Evolutionary conservation across 2,329 filamentous ascomycete species (phyloP).

Genomic region (Paraconiothyrium sp.): DNA sequence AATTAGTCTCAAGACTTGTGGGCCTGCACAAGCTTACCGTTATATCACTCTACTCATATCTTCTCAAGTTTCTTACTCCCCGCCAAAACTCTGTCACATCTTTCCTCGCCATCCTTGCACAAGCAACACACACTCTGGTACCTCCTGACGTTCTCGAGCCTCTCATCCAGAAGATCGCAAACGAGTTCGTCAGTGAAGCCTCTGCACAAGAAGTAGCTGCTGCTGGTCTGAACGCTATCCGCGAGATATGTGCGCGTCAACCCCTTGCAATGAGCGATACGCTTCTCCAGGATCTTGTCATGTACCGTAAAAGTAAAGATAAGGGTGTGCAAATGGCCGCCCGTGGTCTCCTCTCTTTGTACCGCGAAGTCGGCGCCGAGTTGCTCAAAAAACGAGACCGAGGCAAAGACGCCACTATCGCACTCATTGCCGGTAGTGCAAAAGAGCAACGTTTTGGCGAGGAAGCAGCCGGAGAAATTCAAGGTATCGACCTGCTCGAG

Average conservation of each 20-base stretch:
- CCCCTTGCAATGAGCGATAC: slow-evolving; percentile 97
- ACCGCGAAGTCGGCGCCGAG: slow-evolving; percentile 89
- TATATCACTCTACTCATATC: slow-evolving; percentile 93
- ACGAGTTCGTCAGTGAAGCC: slow-evolving; percentile 97
- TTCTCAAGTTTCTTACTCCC: slow-evolving; percentile 87
- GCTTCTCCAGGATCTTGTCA: slow-evolving; percentile 91
- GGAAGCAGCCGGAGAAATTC: slow-evolving; percentile 82
- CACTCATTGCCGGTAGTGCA: slow-evolving; percentile 77
- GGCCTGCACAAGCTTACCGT: slow-evolving; percentile 93
- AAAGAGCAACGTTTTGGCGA: slow-evolving; percentile 85
- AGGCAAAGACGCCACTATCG: slow-evolving; percentile 89
- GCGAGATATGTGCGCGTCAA: slow-evolving; percentile 91
- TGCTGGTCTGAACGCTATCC: slow-evolving; percentile 91
- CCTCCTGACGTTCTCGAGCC: slow-evolving; percentile 93
- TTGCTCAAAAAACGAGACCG: slow-evolving; percentile 89
- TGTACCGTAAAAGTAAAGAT: slow-evolving; percentile 96
- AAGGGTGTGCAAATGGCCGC: slow-evolving; percentile 99
- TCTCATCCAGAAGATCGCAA: slow-evolving; percentile 92
- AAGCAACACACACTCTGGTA: slow-evolving; percentile 89
- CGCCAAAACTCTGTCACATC: slow-evolving; percentile 90
- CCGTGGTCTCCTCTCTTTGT: slow-evolving; percentile 88
- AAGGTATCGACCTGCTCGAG: slow-evolving; percentile 89
- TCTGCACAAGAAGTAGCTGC: slow-evolving; percentile 89
- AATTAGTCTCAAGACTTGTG: slow-evolving; percentile 89
- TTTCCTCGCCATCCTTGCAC: slow-evolving; percentile 90